phyloP scores from a whole-genome alignment of 306 rosid species.

The Lathyrus oleraceus region DNA sequence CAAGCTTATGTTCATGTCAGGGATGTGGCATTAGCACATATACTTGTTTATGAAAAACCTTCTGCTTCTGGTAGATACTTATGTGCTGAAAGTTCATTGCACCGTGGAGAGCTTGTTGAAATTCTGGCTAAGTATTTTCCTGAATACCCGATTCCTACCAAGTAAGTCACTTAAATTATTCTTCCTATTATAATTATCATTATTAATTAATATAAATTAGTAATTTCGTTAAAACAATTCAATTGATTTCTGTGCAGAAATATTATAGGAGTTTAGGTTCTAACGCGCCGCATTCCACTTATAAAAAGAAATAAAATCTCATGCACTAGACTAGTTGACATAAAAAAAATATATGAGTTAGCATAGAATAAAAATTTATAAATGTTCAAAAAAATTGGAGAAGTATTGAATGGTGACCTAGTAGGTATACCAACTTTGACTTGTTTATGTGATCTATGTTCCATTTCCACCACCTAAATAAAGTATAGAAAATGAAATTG shows the following conservation, averaged over 20 bases:
- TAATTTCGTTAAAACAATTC: too few relatives aligned
- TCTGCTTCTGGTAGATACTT: slow-evolving; percentile 85
- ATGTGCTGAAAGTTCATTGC: slow-evolving; percentile 75
- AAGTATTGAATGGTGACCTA: not conserved
- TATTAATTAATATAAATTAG: not conserved
- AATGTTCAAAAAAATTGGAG: not conserved
- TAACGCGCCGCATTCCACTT: too few relatives aligned
- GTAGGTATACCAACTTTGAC: slow-evolving; percentile 61
- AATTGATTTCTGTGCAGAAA: too few relatives aligned
- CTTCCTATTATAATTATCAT: not conserved
- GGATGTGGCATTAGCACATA: slow-evolving; percentile 89
- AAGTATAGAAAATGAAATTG: not conserved
- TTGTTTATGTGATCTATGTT: not conserved
- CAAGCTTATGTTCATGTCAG: slow-evolving; percentile 83
- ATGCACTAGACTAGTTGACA: too few relatives aligned
- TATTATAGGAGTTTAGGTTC: too few relatives aligned
- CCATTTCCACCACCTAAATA: not conserved
- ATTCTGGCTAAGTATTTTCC: slow-evolving; percentile 76
- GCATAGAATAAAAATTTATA: slow-evolving; percentile 1
- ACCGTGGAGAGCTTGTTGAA: slow-evolving; percentile 78
- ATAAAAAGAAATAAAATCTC: too few relatives aligned
- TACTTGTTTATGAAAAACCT: slow-evolving; percentile 67
- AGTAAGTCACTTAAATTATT: slow-evolving; percentile 45
- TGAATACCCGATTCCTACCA: slow-evolving; percentile 74
- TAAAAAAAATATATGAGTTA: too few relatives aligned